Base-by-base conservation (phyloP, 305 asterid species). In the Fraxinus latifolia region DNA sequence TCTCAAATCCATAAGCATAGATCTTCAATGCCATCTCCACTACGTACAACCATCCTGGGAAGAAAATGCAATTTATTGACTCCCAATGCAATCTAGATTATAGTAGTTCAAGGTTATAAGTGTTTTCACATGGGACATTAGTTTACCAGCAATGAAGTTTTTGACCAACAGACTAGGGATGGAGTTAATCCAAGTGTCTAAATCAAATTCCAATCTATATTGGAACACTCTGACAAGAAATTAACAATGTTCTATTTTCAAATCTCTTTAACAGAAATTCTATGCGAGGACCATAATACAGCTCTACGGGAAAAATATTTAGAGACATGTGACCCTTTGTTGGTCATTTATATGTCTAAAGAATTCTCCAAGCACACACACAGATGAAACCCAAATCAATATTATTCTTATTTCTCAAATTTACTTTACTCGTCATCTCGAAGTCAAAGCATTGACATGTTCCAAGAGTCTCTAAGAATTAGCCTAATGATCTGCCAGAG, bases 11-110 rank as follows among this genome's bases (percentile, higher is more conserved):
- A 76, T 76, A 90, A 39, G 98, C 80, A 84, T 94, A 96, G 76
- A 96, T 91, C 90, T 96, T 96, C 77, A 96, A 79, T 77, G 91
- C 90, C 95, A 93, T 90, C 90, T 96, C 99, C 62, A 94, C 77
- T 79, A 96, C 99, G 87, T 96, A 96, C 74, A 96, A 84, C 99
- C 99, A 96, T 75, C 99, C 99, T 96, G 92, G 77, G 72, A 90
- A 83, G 76, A 88, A 86, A 81, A 83, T 74, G 83, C 68, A 70
- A 70, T 67, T 27, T 12, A 17, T 67, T 29, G 37, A 67, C 36
- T 27, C 34, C 74, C 74, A 67, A 67, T 4, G 11, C 4, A 67
- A 27, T 11, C 36, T 29, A 25, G 7, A 32, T 32, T 31, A 70
- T 34, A 14, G 21, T 70, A 31, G 11, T 70, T 70, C 42, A 3